Evolutionary conservation across 2,329 filamentous ascomycete species (phyloP).

Genomic region (Paraphoma chrysanthemicola): DNA sequence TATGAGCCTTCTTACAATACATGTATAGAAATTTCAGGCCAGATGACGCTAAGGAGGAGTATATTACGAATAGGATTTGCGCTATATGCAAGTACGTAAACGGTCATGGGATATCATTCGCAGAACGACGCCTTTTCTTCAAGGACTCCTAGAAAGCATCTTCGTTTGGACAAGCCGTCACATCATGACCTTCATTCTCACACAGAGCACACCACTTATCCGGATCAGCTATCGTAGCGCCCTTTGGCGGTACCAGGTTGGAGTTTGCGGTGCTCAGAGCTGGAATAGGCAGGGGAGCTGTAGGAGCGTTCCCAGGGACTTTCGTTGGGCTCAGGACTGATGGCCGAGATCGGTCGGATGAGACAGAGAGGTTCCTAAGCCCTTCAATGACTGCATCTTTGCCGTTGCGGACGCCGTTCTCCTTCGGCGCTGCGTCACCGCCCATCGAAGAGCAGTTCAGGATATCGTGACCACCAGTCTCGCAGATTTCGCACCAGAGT

Average conservation of each 20-base stretch:
- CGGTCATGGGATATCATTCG: constrained; percentile 11
- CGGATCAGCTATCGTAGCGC: constrained; percentile 61
- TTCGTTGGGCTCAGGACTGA: constrained; percentile 40
- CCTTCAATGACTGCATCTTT: constrained; percentile 43
- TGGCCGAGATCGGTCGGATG: constrained; percentile 36
- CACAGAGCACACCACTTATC: constrained; percentile 97
- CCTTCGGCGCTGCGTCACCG: constrained; percentile 53
- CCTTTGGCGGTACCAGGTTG: constrained; percentile 44
- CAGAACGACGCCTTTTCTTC: constrained; percentile 1
- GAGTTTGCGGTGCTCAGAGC: constrained; percentile 34
- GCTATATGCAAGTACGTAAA: constrained; percentile 4
- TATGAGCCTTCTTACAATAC: too few relatives aligned
- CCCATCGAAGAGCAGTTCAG: constrained; percentile 92
- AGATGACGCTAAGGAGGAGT: not conserved
- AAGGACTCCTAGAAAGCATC: constrained; percentile 63
- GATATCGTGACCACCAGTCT: constrained; percentile 90
- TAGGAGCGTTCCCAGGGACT: constrained; percentile 44
- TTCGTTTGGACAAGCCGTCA: constrained; percentile 92
- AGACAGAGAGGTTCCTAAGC: constrained; percentile 42
- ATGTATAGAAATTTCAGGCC: too few relatives aligned
- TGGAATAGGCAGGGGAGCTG: constrained; percentile 44
- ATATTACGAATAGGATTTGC: constrained; percentile 1
- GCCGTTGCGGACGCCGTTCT: constrained; percentile 27
- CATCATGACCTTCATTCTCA: constrained; percentile 95
- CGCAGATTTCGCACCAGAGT: constrained; percentile 96